phyloP scores from a whole-genome alignment of 257 asterid species.

The Euphrasia confusa region DNA sequence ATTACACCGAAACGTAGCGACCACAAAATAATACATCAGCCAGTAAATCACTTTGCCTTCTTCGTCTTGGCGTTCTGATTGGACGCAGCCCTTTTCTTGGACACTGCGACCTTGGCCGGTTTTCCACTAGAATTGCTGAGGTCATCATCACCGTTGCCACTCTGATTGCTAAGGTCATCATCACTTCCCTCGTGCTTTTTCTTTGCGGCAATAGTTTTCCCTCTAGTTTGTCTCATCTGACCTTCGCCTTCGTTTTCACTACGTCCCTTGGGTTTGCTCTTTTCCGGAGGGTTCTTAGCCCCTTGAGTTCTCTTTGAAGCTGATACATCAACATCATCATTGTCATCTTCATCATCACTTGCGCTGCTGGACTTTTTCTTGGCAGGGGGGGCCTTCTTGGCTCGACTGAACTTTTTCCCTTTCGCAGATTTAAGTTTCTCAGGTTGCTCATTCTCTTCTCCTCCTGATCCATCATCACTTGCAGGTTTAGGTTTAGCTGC shows the following conservation, averaged over 20 bases:
- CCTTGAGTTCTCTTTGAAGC: slow-evolving; percentile 29
- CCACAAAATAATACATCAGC: not conserved
- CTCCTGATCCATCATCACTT: slow-evolving; percentile 3
- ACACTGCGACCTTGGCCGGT: slow-evolving; percentile 30
- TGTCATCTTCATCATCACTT: slow-evolving; percentile 26
- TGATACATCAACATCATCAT: slow-evolving; percentile 28
- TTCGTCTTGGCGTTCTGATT: slow-evolving; percentile 34
- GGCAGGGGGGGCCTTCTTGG: not conserved
- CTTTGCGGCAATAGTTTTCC: slow-evolving; percentile 39
- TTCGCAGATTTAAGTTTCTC: not conserved
- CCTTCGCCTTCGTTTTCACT: slow-evolving; percentile 30
- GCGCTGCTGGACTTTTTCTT: slow-evolving; percentile 33
- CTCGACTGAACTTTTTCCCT: slow-evolving; percentile 7
- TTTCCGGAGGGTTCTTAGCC: slow-evolving; percentile 35
- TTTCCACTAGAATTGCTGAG: slow-evolving; percentile 23
- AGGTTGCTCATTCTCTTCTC: not conserved
- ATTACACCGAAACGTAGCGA: not conserved
- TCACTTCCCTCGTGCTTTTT: slow-evolving; percentile 50
- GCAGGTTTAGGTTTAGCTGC: slow-evolving; percentile 25
- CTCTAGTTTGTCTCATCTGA: slow-evolving; percentile 36
- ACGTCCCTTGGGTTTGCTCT: slow-evolving; percentile 35
- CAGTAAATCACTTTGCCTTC: slow-evolving; percentile 35
- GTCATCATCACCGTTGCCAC: slow-evolving; percentile 30
- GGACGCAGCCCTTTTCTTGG: slow-evolving; percentile 35
- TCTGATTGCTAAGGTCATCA: slow-evolving; percentile 22